Conservation (phyloP, 306 rosid genomes). For the Calophaca sinica region DNA sequence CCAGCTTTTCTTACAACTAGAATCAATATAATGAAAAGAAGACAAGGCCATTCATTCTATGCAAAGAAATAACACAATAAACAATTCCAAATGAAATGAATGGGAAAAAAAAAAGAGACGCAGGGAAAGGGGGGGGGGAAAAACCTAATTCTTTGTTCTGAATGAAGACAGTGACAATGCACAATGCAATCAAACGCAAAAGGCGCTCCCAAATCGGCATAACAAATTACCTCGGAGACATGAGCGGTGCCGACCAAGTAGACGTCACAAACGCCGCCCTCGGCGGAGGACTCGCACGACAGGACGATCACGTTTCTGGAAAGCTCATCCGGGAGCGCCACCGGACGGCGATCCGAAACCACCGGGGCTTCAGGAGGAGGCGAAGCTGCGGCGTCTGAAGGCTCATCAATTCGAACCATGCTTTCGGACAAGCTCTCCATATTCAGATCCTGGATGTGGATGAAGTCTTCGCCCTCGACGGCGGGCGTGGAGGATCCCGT, state of each 20-base stretch:
- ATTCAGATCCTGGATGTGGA: slow-evolving; percentile 73
- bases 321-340: slow-evolving; percentile 75
- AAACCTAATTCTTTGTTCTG: slow-evolving; percentile 12
- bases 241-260: slow-evolving; percentile 92
- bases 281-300: slow-evolving; percentile 77
- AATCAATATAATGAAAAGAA: slow-evolving; percentile 1
- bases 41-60: not conserved
- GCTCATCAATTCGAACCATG: slow-evolving; percentile 72
- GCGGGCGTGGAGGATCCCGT: slow-evolving; percentile 49
- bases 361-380: slow-evolving; percentile 35
- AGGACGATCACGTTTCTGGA: slow-evolving; percentile 68
- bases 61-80: slow-evolving; percentile 19
- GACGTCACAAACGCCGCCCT: slow-evolving; percentile 77
- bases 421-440: slow-evolving; percentile 71
- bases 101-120: not conserved
- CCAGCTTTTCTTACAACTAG: not conserved
- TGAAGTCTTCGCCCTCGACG: slow-evolving; percentile 64
- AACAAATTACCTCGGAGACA: slow-evolving; percentile 73
- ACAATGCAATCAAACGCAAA: slow-evolving; percentile 10
- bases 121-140: too few relatives aligned
- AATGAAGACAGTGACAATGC: slow-evolving; percentile 40
- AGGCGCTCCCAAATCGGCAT: not conserved
- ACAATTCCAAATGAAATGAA: slow-evolving; percentile 30
- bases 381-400: slow-evolving; percentile 39
- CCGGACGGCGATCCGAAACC: slow-evolving; percentile 48